Percentiles rank a stretch among this genome's conserved stretches.
These are phyloP conservation scores for Veloboletus limbatus DNA, from an alignment of 1,284 basidiomycete genomes.

Conservation along the genomic window DNA sequence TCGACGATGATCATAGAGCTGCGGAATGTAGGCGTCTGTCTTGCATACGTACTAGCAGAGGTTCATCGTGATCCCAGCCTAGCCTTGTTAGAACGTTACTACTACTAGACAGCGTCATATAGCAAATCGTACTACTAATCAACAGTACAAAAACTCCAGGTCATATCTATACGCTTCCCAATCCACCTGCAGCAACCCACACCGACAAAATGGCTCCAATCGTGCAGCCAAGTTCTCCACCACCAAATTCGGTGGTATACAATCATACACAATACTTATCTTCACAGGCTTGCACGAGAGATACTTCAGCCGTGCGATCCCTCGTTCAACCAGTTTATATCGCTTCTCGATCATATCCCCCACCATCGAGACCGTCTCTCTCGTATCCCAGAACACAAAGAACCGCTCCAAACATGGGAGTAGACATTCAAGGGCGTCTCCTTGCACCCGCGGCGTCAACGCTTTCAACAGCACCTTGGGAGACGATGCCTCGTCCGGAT, in stretches of 20 bases:
- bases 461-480: slow-evolving; percentile 17
- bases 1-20: too few relatives aligned
- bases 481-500: slow-evolving; percentile 26
- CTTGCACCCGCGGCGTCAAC: slow-evolving; percentile 20
- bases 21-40: too few relatives aligned
- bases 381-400: slow-evolving; percentile 26
- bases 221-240: slow-evolving; percentile 22
- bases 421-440: slow-evolving; percentile 16
- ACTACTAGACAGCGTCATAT: too few relatives aligned
- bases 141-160: slow-evolving; percentile 23
- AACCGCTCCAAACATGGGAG: slow-evolving; percentile 23
- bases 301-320: slow-evolving; percentile 18
- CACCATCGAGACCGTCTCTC: slow-evolving; percentile 26
- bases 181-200: slow-evolving; percentile 24
- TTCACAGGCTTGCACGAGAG: slow-evolving; percentile 25
- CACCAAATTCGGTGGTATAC: slow-evolving; percentile 11
- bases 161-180: slow-evolving; percentile 24
- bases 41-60: too few relatives aligned
- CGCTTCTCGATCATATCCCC: slow-evolving; percentile 28
- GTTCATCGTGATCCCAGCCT: too few relatives aligned
- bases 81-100: too few relatives aligned
- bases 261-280: slow-evolving; percentile 17
- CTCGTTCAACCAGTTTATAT: slow-evolving; percentile 15
- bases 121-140: too few relatives aligned
- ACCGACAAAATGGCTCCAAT: slow-evolving; percentile 20